Evolutionary conservation across 805 yeast genomes (phyloP), one percentile per base, ranked within the genome.

Genomic region (Wickerhamiella lipophila): DNA sequence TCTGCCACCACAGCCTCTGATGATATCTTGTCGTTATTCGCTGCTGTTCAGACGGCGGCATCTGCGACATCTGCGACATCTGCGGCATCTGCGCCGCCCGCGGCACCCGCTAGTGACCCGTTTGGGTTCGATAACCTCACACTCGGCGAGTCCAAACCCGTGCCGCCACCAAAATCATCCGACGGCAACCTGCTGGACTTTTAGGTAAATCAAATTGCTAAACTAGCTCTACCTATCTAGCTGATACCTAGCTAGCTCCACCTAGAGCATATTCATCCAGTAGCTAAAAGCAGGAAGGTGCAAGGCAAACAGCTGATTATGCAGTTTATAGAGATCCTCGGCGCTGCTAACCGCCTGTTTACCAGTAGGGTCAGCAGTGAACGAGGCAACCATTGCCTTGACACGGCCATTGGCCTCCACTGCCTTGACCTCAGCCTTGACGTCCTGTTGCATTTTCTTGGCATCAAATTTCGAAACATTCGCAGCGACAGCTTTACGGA

Each of bases 11-110:
- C 56, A 3, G 53, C 63, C 19, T 61, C 60, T 42, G 60, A 70
- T 54, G 79, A 75, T 55, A 75, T 75, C 44, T 60, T 75, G 62
- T 68, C 69, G 27, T 60, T 75, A 55, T 75, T 75, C 53, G 60
- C 61, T 11, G 52, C 55, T 16, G 49, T 50, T 11, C 45, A 50
- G 12, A 47, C 59, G 3, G 39, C 55, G 2, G 6, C 42, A 11
- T 38, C 43, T 8, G 42, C 55, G 3, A n/a, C 47, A 6, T 40
- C 46, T 2, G 27, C 55, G 3, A n/a, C 47, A 6, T 40, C 46
- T 2, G 27, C 55, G 3, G n/a, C 47, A 6, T 40, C 46, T 2
- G 27, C 55, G 3, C n/a, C n/a, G n/a, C n/a, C n/a, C n/a, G n/a
- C n/a, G n/a, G n/a, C n/a, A n/a, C n/a, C n/a, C n/a, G n/a, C n/a